Evolutionary conservation across 805 yeast species (phyloP).

Genomic region (Barnettozyma vustinii): DNA sequence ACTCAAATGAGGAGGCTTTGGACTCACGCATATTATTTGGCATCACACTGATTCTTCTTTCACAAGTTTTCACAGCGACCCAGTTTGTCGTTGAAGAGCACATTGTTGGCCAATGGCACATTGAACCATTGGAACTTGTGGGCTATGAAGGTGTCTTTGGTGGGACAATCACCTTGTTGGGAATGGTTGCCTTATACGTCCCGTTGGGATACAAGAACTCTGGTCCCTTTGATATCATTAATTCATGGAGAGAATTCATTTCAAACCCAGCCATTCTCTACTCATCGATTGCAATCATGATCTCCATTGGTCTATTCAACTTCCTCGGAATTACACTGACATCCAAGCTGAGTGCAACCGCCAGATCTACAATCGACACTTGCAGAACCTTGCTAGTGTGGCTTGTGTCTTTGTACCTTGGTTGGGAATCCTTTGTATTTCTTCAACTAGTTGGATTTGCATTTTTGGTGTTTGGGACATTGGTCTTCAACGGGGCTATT

Average conservation of each 20-base stretch:
- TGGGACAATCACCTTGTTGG: slow-evolving; percentile 35
- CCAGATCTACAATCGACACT: slow-evolving; percentile 75
- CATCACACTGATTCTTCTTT: slow-evolving; percentile 49
- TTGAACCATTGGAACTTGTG: slow-evolving; percentile 61
- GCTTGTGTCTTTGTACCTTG: slow-evolving; percentile 60
- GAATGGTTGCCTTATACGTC: slow-evolving; percentile 40
- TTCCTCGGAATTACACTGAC: slow-evolving; percentile 70
- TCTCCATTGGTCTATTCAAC: slow-evolving; percentile 67
- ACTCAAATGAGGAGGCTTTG: slow-evolving; percentile 6
- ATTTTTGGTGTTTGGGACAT: slow-evolving; percentile 62
- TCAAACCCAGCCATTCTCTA: slow-evolving; percentile 37
- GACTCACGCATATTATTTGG: slow-evolving; percentile 43
- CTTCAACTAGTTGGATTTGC: slow-evolving; percentile 62
- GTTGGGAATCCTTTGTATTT: slow-evolving; percentile 69
- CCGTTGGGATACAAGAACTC: slow-evolving; percentile 33
- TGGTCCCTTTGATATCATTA: slow-evolving; percentile 48
- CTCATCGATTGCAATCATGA: slow-evolving; percentile 60
- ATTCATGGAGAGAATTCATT: slow-evolving; percentile 46
- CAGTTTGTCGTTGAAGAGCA: slow-evolving; percentile 80
- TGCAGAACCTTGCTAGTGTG: slow-evolving; percentile 73
- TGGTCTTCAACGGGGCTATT: slow-evolving; percentile 67
- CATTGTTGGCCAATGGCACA: slow-evolving; percentile 44
- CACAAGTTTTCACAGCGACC: slow-evolving; percentile 63
- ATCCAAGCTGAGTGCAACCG: slow-evolving; percentile 60
- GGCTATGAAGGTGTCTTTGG: slow-evolving; percentile 76